These are phyloP conservation scores for Hevea brasiliensis DNA, from an alignment of 345 rosid species.

Conservation along the genomic window DNA sequence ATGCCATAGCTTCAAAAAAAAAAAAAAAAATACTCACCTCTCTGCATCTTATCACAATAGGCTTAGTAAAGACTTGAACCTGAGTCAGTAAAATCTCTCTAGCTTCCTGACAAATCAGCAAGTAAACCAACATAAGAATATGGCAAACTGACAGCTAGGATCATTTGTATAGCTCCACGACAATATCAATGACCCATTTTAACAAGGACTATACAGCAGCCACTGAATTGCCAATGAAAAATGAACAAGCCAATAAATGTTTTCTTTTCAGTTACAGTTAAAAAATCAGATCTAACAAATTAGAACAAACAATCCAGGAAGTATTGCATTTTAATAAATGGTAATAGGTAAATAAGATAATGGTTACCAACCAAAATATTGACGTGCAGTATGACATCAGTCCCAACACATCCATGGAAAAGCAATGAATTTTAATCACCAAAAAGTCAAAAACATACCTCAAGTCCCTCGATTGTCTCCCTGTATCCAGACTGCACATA, in stretches of 20 bases:
- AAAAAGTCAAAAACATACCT: slow-evolving; percentile 49
- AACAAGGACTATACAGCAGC: not conserved
- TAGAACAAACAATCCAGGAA: not conserved
- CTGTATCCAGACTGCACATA: slow-evolving; percentile 81
- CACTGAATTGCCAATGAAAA: not conserved
- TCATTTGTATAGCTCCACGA: too few species aligned
- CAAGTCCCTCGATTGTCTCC: slow-evolving; percentile 95
- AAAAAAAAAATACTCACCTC: slow-evolving; percentile 53
- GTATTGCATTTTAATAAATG: not conserved
- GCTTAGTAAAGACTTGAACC: slow-evolving; percentile 55
- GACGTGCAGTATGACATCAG: not conserved
- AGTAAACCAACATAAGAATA: slow-evolving; percentile 19
- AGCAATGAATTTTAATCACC: not conserved
- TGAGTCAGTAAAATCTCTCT: slow-evolving; percentile 71
- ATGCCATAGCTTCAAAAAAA: slow-evolving; percentile 1
- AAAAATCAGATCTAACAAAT: not conserved
- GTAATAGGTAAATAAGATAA: not conserved
- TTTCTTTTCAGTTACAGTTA: not conserved
- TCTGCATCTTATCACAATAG: slow-evolving; percentile 71
- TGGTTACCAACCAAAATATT: not conserved
- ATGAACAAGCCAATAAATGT: not conserved
- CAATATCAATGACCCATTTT: not conserved
- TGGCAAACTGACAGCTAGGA: slow-evolving; percentile 3
- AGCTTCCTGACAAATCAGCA: slow-evolving; percentile 60
- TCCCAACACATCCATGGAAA: not conserved